Base-by-base conservation (phyloP, 2,329 filamentous ascomycete genomes). In the Neocucurbitaria cava region DNA sequence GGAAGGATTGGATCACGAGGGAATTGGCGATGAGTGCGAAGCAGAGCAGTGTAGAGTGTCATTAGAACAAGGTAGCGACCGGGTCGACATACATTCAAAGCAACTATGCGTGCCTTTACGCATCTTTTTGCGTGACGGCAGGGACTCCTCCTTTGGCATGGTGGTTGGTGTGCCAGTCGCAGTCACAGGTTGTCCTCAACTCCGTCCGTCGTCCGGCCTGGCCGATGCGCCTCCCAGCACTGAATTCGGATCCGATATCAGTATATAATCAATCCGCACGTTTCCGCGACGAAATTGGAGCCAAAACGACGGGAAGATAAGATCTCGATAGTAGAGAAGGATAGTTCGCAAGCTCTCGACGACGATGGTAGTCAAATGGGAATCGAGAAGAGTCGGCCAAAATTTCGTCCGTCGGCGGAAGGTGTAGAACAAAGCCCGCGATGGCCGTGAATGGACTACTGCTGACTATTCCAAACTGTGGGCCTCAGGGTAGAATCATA, bases 41-140 rank as follows among this genome's bases (percentile, higher is more conserved):
- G 42, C 11, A 47, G 23, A 36, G 47, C 23, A 45, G 23, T 45
- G 48, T 48, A 18, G 48, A 49, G 41, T 28, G 49, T 39, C 46
- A 55, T 44, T 33, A 46, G 18, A 26, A 18, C 30, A 28, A 49
- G 24, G 46, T 49, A 49, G 49, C 26, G 40, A 56, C 31, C 21
- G 47, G 52, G 38, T 52, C 43, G 55, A 75, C 75, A 52, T 76
- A 77, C 76, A 78, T 70, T 78, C 76, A 53, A 78, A 78, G 64
- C 76, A 78, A 58, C 75, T 77, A 62, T 77, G 76, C 45, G 76
- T 78, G 20, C 76, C 76, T 61, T 78, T 78, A 48, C 76, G 69
- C 76, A 78, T 78, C 71, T 75, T 78, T 64, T 76, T 77, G 45
- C 74, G 69, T 31, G 65, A 63, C 38, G 69, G 67, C 52, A 72